Conservation (phyloP, 2,329 filamentous ascomycete genomes). For the Aspergillus intermedius region DNA sequence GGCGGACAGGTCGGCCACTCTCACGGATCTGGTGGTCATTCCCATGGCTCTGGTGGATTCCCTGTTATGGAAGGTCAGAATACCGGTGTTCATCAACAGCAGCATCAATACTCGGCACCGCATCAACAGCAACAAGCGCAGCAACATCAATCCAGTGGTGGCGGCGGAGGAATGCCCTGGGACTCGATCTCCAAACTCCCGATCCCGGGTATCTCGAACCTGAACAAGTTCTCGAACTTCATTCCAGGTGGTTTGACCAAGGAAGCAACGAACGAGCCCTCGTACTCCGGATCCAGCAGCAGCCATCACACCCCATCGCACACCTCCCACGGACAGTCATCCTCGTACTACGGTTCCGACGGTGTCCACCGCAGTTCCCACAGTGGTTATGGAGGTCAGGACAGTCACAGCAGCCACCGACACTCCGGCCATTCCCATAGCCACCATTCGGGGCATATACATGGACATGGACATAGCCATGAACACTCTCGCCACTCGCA, state of each 20-base stretch:
- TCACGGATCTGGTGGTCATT: conserved; percentile 26
- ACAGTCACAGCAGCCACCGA: conserved; percentile 1
- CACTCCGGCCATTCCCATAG: neutral
- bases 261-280: neutral
- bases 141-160: conserved; percentile 17
- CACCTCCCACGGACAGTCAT: neutral
- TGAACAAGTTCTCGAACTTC: conserved; percentile 29
- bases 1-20: conserved; percentile 25
- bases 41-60: conserved; percentile 25
- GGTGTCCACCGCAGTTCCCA: neutral
- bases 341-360: neutral
- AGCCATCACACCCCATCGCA: neutral
- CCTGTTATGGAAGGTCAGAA: conserved; percentile 18
- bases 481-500: too few relatives aligned
- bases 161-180: conserved; percentile 18
- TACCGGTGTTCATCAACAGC: conserved; percentile 17
- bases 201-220: conserved; percentile 33
- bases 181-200: conserved; percentile 27
- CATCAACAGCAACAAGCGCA: conserved; percentile 15
- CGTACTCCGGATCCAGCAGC: neutral
- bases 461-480: too few relatives aligned
- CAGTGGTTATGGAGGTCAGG: neutral
- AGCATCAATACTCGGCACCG: conserved; percentile 6
- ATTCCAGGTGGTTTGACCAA: conserved; percentile 16
- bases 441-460: too few relatives aligned